Evolutionary conservation across 306 rosid species (phyloP), one percentile per base, ranked within the genome.

Genomic region (Arachis hypogaea): DNA sequence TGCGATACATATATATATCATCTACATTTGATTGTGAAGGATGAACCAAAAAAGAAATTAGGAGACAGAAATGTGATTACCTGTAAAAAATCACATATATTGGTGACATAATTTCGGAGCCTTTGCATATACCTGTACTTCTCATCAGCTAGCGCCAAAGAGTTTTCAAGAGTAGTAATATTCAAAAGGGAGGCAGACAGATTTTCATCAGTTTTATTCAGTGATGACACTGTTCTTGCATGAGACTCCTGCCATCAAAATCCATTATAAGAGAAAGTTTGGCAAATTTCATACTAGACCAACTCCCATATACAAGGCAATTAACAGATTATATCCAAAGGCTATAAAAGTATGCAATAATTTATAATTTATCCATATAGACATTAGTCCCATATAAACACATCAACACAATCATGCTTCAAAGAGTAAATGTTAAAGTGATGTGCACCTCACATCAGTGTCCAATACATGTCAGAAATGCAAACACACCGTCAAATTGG

Each of bases 11-110:
- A 46, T 9, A 46, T 46, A 46, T 11, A 7, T 5, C 3, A 52
- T 52, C 29, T n/a, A 10, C 29, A 29, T 16, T 63, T 64, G 51
- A 63, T 44, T 46, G 64, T n/a, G 22, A 50, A 73, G 7, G 44
- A 73, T 41, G 14, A 49, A 4, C 11, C 66, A 40, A 49, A 22
- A 56, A 56, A 51, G 43, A 79, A 75, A 40, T 68, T 62, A 38
- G 64, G 59, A 61, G 68, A 56, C 5, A 55, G 12, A 45, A 72
- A 67, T 63, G 63, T 33, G 33, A 59, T 75, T 59, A 94, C 98
- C 98, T 94, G 90, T 81, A 94, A 85, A 83, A 94, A 89, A 83
- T 89, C 93, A 49, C 98, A 94, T 56, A 91, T 79, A 60, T 82
- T 78, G 64, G 96, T 79, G 54, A 94, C 88, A 85, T 85, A 94